These are phyloP conservation scores for Colletotrichum cuscutae DNA, from an alignment of 2,329 filamentous ascomycete species.

Conservation along the genomic window DNA sequence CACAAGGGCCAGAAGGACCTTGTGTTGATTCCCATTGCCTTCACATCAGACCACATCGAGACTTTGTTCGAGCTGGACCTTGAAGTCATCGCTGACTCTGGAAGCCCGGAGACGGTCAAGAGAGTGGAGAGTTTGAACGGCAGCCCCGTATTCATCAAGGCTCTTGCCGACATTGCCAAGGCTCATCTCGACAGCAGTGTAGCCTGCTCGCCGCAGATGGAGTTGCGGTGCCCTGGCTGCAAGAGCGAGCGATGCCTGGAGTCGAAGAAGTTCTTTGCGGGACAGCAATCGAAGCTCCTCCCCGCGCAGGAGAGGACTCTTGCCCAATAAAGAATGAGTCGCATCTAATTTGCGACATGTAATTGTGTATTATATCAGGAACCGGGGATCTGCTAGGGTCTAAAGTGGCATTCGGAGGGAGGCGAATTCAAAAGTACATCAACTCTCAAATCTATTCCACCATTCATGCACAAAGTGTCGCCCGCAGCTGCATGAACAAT, in stretches of 20 bases:
- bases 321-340: slow-evolving; percentile 2
- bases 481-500: background rate
- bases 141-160: slow-evolving; percentile 88
- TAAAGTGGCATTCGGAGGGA: background rate
- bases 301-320: slow-evolving; percentile 11
- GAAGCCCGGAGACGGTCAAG: slow-evolving; percentile 83
- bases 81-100: slow-evolving; percentile 92
- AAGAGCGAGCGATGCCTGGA: slow-evolving; percentile 88
- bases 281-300: slow-evolving; percentile 39
- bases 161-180: slow-evolving; percentile 87
- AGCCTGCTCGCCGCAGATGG: slow-evolving; percentile 84
- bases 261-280: slow-evolving; percentile 75
- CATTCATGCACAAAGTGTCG: background rate
- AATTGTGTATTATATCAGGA: slow-evolving; percentile 23
- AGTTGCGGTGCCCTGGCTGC: slow-evolving; percentile 90
- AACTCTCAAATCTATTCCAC: background rate
- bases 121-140: slow-evolving; percentile 93
- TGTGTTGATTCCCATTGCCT: slow-evolving; percentile 92
- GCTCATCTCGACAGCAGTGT: slow-evolving; percentile 77
- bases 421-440: slow-evolving; percentile 13
- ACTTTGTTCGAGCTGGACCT: slow-evolving; percentile 94
- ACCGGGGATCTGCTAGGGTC: slow-evolving; percentile 24
- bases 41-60: slow-evolving; percentile 99
- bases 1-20: slow-evolving; percentile 92
- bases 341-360: background rate